Percentiles rank a stretch among this genome's conserved stretches.
Conservation (phyloP, 2,329 filamentous ascomycete species). For the Aspergillus sp. region DNA sequence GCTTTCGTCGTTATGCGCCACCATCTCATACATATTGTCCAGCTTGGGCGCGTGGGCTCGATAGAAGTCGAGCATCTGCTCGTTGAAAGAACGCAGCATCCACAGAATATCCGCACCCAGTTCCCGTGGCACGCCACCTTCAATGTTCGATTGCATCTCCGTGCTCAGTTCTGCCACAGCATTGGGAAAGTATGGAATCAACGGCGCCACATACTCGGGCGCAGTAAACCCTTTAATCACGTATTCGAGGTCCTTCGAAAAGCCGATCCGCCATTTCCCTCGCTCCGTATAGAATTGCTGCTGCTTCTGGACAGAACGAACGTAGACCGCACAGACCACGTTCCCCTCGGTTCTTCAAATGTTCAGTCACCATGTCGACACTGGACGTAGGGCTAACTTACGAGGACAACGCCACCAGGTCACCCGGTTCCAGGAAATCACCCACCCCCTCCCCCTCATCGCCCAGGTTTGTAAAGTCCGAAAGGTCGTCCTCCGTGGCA, state of each 20-base stretch:
- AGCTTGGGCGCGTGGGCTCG: constrained; percentile 24
- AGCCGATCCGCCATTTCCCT: constrained; percentile 37
- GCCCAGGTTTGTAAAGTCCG: constrained; percentile 18
- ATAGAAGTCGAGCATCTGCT: constrained; percentile 27
- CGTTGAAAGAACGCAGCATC: constrained; percentile 27
- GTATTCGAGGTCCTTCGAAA: constrained; percentile 37
- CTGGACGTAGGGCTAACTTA: constrained; percentile 11
- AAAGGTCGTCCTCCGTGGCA: constrained; percentile 15
- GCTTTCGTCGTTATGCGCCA: constrained; percentile 31
- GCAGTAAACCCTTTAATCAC: constrained; percentile 44
- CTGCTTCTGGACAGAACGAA: constrained; percentile 33
- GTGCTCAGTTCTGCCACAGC: constrained; percentile 15
- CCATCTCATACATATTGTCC: constrained; percentile 30
- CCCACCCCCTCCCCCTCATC: constrained; percentile 23
- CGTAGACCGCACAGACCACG: constrained; percentile 32
- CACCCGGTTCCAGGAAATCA: constrained; percentile 32
- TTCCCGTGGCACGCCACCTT: constrained; percentile 35
- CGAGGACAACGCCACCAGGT: constrained; percentile 31
- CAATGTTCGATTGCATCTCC: constrained; percentile 28
- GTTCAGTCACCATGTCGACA: too few species aligned
- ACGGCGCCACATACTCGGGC: constrained; percentile 35
- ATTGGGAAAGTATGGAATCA: constrained; percentile 46
- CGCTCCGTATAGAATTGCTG: constrained; percentile 37
- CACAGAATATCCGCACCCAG: constrained; percentile 28
- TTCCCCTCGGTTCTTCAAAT: constrained; percentile 12